Evolutionary conservation across 2,329 filamentous ascomycete genomes (phyloP).

Genomic region (Penicillium sp.): DNA sequence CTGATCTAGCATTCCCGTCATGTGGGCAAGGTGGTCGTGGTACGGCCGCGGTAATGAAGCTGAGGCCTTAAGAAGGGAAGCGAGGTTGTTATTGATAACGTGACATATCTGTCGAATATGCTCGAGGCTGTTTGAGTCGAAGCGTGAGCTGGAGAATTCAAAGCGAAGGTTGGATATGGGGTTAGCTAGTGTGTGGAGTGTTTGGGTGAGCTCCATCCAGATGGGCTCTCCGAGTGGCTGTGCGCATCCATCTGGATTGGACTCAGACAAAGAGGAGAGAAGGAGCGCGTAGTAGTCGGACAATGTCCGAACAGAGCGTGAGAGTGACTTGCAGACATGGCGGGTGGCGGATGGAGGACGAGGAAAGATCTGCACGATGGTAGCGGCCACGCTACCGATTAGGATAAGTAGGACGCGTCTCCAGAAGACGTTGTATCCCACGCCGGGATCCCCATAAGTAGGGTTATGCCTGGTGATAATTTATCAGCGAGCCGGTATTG

Average conservation of each 20-base stretch:
- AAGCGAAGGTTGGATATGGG: conserved; percentile 42
- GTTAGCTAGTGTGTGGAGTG: conserved; percentile 38
- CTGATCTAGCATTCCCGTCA: conserved; percentile 50
- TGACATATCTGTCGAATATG: conserved; percentile 41
- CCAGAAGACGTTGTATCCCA: conserved; percentile 57
- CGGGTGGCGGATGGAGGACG: conserved; percentile 53
- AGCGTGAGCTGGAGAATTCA: conserved; percentile 47
- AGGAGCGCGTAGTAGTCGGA: conserved; percentile 57
- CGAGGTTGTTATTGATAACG: conserved; percentile 39
- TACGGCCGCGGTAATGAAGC: conserved; percentile 44
- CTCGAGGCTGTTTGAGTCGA: conserved; percentile 39
- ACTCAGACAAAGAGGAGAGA: conserved; percentile 50
- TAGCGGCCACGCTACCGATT: conserved; percentile 50
- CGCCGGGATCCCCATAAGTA: conserved; percentile 53
- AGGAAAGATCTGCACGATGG: conserved; percentile 55
- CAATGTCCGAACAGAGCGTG: conserved; percentile 49
- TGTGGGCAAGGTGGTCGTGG: conserved; percentile 45
- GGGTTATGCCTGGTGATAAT: conserved; percentile 40
- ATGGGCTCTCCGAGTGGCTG: conserved; percentile 35
- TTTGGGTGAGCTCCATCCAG: conserved; percentile 38
- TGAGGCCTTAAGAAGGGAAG: conserved; percentile 42
- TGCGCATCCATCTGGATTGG: conserved; percentile 23
- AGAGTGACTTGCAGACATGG: conserved; percentile 53
- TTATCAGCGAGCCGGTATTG: too few species aligned
- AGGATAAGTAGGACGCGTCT: conserved; percentile 51